Evolutionary conservation across 2,329 filamentous ascomycete genomes (phyloP).

Genomic region (Penicillium glabrum): DNA sequence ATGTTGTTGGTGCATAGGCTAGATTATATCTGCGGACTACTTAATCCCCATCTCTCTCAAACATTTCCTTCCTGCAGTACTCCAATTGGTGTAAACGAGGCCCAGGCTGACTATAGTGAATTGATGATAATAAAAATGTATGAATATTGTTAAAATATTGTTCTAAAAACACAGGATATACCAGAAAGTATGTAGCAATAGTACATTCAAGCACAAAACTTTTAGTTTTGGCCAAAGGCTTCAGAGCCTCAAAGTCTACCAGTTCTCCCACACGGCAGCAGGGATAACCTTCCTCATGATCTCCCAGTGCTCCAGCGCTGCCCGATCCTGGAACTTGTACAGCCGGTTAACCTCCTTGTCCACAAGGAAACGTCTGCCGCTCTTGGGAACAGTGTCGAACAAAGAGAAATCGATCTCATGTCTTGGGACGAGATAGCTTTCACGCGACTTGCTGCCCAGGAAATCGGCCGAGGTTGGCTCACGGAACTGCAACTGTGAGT

Average conservation of each 20-base stretch:
- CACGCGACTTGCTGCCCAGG: constrained; percentile 68
- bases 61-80: too few species aligned
- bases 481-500: constrained; percentile 63
- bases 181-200: background rate
- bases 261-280: constrained; percentile 77
- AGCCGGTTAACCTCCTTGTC: constrained; percentile 63
- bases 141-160: background rate
- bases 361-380: constrained; percentile 40
- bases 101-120: too few species aligned
- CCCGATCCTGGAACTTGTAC: constrained; percentile 69
- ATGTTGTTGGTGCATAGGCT: background rate
- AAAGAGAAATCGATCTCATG: constrained; percentile 61
- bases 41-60: too few species aligned
- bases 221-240: background rate
- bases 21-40: too few species aligned
- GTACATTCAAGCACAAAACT: background rate
- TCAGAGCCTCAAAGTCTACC: constrained; percentile 50
- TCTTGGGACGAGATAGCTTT: constrained; percentile 69
- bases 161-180: background rate
- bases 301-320: constrained; percentile 81
- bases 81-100: too few species aligned
- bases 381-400: constrained; percentile 45
- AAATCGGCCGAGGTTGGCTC: constrained; percentile 64
- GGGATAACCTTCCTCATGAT: constrained; percentile 89
- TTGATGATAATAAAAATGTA: background rate